These are phyloP conservation scores for Lichenothelia convexa DNA, from an alignment of 495 filamentous ascomycete species.

Conservation along the genomic window DNA sequence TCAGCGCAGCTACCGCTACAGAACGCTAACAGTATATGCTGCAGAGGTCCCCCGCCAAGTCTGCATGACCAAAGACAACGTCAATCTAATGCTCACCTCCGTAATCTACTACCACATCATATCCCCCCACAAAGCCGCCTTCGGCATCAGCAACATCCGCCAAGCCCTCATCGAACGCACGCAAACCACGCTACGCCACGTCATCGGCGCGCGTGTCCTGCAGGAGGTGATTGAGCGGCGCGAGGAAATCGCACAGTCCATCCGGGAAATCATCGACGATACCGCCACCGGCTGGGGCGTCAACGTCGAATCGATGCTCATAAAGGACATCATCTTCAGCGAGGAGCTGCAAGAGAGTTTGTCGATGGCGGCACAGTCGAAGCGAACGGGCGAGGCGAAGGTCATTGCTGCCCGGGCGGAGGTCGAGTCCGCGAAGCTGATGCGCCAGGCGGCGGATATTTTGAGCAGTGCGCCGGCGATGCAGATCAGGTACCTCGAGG, in stretches of 20 bases:
- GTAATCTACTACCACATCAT: slow-evolving; percentile 99
- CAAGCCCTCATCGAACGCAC: slow-evolving; percentile 94
- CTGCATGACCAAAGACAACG: slow-evolving; percentile 99
- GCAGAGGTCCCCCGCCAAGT: slow-evolving; percentile 84
- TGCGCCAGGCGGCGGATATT: slow-evolving; percentile 96
- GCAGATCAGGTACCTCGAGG: slow-evolving; percentile 97
- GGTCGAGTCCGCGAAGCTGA: slow-evolving; percentile 91
- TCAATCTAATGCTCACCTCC: slow-evolving; percentile 77
- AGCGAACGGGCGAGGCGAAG: slow-evolving; percentile 96
- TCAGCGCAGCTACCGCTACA: neutral
- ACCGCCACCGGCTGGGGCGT: slow-evolving; percentile 91
- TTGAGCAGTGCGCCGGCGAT: slow-evolving; percentile 83
- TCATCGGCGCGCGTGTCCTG: slow-evolving; percentile 86
- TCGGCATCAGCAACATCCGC: slow-evolving; percentile 86
- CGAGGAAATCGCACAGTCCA: slow-evolving; percentile 87
- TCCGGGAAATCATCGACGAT: slow-evolving; percentile 94
- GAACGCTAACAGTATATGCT: slow-evolving; percentile 1
- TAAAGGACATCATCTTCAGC: slow-evolving; percentile 98
- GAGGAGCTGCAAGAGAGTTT: slow-evolving; percentile 92
- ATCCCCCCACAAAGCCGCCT: slow-evolving; percentile 90
- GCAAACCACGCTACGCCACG: slow-evolving; percentile 93
- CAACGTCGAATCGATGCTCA: slow-evolving; percentile 91
- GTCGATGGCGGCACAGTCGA: slow-evolving; percentile 98
- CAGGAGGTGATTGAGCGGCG: slow-evolving; percentile 98
- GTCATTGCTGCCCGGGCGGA: slow-evolving; percentile 93